A percentile compares a stretch with the other conserved stretches of the same genome.
These are phyloP conservation scores for Scalesia atractyloides DNA, from an alignment of 129 eudicot genomes.

Conservation along the genomic window DNA sequence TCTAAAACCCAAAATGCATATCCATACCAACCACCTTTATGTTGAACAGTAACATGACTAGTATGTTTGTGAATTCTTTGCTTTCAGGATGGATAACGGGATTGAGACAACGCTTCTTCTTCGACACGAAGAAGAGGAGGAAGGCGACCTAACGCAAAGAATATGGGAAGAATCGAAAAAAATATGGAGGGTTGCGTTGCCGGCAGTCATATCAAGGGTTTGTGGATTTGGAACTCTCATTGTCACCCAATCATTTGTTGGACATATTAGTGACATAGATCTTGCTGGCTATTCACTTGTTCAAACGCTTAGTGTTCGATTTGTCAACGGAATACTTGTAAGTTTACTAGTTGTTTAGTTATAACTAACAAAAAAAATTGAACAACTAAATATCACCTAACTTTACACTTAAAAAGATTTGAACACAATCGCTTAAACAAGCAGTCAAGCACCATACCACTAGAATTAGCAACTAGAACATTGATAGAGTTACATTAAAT, in stretches of 20 bases:
- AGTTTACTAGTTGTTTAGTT: not conserved
- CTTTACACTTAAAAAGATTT: no score
- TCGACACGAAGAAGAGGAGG: constrained; percentile 31
- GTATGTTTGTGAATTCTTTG: not conserved
- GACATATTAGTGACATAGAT: constrained; percentile 53
- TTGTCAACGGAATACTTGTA: constrained; percentile 64
- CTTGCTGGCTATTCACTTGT: constrained; percentile 80
- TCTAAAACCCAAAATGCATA: no score
- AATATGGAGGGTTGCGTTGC: constrained; percentile 65
- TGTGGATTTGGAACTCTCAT: constrained; percentile 50
- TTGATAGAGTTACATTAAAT: no score
- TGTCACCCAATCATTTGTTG: constrained; percentile 65
- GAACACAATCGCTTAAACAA: no score
- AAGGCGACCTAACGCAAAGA: constrained; percentile 36
- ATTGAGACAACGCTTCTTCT: constrained; percentile 39
- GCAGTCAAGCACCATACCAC: no score
- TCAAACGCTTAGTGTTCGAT: constrained; percentile 58
- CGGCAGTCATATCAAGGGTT: constrained; percentile 56
- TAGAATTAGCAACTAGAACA: no score
- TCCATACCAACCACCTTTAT: no score
- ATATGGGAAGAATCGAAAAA: constrained; percentile 55
- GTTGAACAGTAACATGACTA: no score
- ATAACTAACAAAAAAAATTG: not conserved
- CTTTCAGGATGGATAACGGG: constrained; percentile 33
- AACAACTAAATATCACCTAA: no score